phyloP scores from a whole-genome alignment of 2,329 filamentous ascomycete species.

The Elsinoe perseae region DNA sequence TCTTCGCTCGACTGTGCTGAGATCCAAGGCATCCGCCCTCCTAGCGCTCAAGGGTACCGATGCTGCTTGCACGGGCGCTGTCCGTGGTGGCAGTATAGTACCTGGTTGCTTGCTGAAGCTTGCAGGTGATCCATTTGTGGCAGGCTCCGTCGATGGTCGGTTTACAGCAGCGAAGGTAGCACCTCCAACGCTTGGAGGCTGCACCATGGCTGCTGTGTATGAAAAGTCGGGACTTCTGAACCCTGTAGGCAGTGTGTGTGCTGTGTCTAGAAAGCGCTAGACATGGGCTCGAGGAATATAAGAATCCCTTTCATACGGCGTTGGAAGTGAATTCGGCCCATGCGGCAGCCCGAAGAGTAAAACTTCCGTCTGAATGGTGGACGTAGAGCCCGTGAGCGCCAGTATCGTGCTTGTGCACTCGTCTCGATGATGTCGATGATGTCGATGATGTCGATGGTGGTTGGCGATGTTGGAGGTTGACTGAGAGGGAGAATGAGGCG shows the following conservation, averaged over 20 bases:
- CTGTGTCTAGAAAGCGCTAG: background rate
- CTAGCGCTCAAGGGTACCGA: constrained; percentile 56
- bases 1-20: constrained; percentile 84
- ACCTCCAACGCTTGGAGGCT: constrained; percentile 12
- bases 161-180: constrained; percentile 15
- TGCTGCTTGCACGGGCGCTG: constrained; percentile 28
- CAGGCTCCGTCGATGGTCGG: constrained; percentile 13
- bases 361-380: background rate
- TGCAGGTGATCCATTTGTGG: constrained; percentile 3
- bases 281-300: constrained; percentile 10
- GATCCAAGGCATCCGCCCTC: constrained; percentile 63
- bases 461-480: background rate
- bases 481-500: background rate
- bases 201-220: constrained; percentile 3
- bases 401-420: too few species aligned
- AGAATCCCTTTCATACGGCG: constrained; percentile 13
- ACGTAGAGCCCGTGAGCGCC: background rate
- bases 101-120: constrained; percentile 13
- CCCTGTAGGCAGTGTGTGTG: background rate
- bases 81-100: constrained; percentile 18
- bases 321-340: background rate
- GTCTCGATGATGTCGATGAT: background rate
- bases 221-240: background rate
- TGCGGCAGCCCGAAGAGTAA: constrained; percentile 2
- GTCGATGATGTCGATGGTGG: background rate